Evolutionary conservation across 192 early-diverging fungal genomes (phyloP), one percentile per base, ranked within the genome.

Genomic region (Coemansia reversa): DNA sequence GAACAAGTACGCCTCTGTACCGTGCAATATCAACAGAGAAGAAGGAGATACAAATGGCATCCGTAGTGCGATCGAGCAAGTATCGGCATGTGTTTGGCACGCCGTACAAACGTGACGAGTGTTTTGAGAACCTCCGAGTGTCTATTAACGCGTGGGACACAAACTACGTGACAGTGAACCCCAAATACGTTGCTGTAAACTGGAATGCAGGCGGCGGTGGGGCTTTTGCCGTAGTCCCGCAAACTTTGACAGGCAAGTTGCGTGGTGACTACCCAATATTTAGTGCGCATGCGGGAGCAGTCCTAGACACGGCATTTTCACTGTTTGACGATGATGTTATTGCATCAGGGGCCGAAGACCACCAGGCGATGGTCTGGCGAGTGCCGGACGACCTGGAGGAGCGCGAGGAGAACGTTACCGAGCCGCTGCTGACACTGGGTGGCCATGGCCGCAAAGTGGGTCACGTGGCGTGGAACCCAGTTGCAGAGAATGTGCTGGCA

Each of bases 261-360:
- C 86, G 88, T 29, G 92, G 93, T 64, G 87, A 88, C 51, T 86
- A 89, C 55, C 96, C 97, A 1, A 80, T 97, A n/a, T 94, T 93
- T 61, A 87, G 89, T 62, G 96, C 93, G 27, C 97, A 99, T 69
- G 88, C 91, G 9, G 95, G 88, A 7, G 88, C 97, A 18, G 97
- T 99, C 20, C 83, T 99, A 56, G 97, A 99, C 77, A 99, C 96
- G 19, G 93, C 93, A 69, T 99, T 98, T 65, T 92, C 95, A 70
- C 96, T 94, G 25, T 99, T 97, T 83, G 97, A 98, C 64, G 97
- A 99, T 75, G 86, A 96, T 78, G 82, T 99, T 56, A 86, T 99
- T 67, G 97, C 97, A 23, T 91, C 90, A 9, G 86, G 82, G 52
- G 81, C 87, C n/a, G 91, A 94, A 68, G 92, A 90, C 74, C 86